Evolutionary conservation across 768 basidiomycete species (phyloP).

Genomic region (Cystofilobasidium capitatum): DNA sequence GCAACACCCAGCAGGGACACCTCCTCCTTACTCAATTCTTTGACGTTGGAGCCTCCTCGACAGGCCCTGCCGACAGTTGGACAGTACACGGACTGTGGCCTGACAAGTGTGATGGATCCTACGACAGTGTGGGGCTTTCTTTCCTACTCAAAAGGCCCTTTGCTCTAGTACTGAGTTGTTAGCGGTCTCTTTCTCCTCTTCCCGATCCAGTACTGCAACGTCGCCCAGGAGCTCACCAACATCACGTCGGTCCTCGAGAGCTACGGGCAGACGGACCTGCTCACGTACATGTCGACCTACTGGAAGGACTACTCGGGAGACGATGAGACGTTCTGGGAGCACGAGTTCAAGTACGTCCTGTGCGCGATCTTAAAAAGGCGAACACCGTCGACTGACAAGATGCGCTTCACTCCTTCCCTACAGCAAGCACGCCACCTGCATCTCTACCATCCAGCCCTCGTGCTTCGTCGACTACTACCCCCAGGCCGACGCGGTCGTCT

Average conservation of each 20-base stretch:
- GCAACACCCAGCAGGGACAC: slow-evolving; percentile 37
- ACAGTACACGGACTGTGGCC: slow-evolving; percentile 38
- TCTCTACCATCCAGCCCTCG: slow-evolving; percentile 33
- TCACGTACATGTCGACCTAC: slow-evolving; percentile 34
- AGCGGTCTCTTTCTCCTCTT: neutral
- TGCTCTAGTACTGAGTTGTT: neutral
- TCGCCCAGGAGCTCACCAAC: slow-evolving; percentile 31
- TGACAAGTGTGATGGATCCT: slow-evolving; percentile 33
- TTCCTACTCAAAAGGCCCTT: neutral
- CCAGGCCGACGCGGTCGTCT: slow-evolving; percentile 33
- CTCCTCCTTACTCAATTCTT: slow-evolving; percentile 61
- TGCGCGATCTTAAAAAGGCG: no score
- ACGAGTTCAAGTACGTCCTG: slow-evolving; percentile 34
- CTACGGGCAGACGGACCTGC: slow-evolving; percentile 26
- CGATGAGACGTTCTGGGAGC: slow-evolving; percentile 37
- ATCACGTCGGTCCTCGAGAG: slow-evolving; percentile 32
- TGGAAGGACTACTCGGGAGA: slow-evolving; percentile 34
- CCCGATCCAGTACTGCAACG: slow-evolving; percentile 32
- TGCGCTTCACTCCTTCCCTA: neutral
- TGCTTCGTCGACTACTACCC: slow-evolving; percentile 32
- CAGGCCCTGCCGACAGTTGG: slow-evolving; percentile 60
- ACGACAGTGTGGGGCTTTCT: slow-evolving; percentile 18
- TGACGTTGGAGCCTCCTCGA: slow-evolving; percentile 52
- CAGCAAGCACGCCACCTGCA: slow-evolving; percentile 33
- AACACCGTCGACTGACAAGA: no score